Base-by-base conservation (phyloP, 495 filamentous ascomycete species). In the Daldinia loculata region DNA sequence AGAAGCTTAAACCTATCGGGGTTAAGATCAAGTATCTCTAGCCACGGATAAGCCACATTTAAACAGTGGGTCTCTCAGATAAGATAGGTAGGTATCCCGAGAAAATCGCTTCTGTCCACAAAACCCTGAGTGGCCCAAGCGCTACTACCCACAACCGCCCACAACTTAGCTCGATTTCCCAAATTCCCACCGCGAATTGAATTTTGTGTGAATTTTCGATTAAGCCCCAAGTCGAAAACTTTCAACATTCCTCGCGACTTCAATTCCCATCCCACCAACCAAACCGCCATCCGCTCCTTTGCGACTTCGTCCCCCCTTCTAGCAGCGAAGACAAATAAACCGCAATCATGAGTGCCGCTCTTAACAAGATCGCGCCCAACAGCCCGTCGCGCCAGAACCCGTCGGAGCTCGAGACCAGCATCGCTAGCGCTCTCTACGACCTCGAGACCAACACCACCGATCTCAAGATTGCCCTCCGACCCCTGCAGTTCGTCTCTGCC, bases 351-450 rank as follows among this genome's bases (percentile, higher is more conserved):
- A 78, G 74, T 76, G 74, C 81, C 75, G 86, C 91, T 79, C 85
- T 95, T 82, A 95, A 95, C 90, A 98, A 98, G 93, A 98, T 99
- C 83, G 94, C 95, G 80, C 83, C 89, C 75, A 98, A 93, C 88
- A 97, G 93, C 87, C 91, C 94, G 51, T 97, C 94, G 80, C 90
- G 94, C 85, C 87, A 90, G 81, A 93, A 89, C 82, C 95, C 95
- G 71, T 95, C 93, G 67, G 95, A 99, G 88, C 88, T 97, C 74
- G 95, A 99, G 92, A 89, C 86, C 79, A 91, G 82, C 85, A 95
- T 99, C 80, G 94, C 95, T 80, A 89, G 88, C 83, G 95, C 95
- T 84, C 91, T 99, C 70, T 96, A 91, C 86, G 95, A 99, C 75
- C 90, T 99, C 80, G 95, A 99, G 92, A 92, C 89, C 86, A 97